Conservation (phyloP, 1,139 yeast genomes). For the Waltiozyma sp. region DNA sequence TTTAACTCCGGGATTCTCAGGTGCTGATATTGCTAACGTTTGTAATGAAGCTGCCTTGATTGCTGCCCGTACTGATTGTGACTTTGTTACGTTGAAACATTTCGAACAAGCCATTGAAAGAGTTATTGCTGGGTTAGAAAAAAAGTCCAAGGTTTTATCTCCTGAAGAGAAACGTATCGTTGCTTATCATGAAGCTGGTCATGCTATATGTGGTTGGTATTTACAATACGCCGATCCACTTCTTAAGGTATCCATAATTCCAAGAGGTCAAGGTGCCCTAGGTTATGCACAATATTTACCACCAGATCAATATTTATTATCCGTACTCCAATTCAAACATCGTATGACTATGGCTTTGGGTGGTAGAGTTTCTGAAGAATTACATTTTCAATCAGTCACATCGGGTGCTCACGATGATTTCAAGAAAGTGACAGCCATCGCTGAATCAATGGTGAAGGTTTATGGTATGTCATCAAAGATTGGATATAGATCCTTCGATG, state of each 20-base stretch:
- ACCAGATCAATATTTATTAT: conserved; percentile 58
- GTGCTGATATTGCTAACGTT: conserved; percentile 79
- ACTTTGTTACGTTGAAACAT: conserved; percentile 44
- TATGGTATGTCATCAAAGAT: conserved; percentile 66
- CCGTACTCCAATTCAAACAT: conserved; percentile 56
- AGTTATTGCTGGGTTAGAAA: conserved; percentile 72
- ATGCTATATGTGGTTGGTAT: conserved; percentile 74
- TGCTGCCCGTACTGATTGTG: conserved; percentile 60
- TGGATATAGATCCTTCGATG: conserved; percentile 42
- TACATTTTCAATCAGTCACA: conserved; percentile 67
- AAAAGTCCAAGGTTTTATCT: conserved; percentile 55
- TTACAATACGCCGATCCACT: conserved; percentile 66
- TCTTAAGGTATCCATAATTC: conserved; percentile 70
- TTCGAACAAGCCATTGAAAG: conserved; percentile 77
- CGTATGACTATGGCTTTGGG: conserved; percentile 77
- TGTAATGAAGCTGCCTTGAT: conserved; percentile 78
- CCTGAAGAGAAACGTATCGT: conserved; percentile 66
- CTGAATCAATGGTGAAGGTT: conserved; percentile 65
- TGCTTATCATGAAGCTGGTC: conserved; percentile 80
- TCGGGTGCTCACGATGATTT: conserved; percentile 79
- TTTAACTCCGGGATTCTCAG: conserved; percentile 75
- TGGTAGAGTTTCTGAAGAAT: conserved; percentile 70
- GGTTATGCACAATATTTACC: conserved; percentile 82
- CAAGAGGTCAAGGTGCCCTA: conserved; percentile 76
- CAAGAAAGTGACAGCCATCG: conserved; percentile 69